Conservation (phyloP, 768 basidiomycete genomes). For the Pulveroboletus sp. region DNA sequence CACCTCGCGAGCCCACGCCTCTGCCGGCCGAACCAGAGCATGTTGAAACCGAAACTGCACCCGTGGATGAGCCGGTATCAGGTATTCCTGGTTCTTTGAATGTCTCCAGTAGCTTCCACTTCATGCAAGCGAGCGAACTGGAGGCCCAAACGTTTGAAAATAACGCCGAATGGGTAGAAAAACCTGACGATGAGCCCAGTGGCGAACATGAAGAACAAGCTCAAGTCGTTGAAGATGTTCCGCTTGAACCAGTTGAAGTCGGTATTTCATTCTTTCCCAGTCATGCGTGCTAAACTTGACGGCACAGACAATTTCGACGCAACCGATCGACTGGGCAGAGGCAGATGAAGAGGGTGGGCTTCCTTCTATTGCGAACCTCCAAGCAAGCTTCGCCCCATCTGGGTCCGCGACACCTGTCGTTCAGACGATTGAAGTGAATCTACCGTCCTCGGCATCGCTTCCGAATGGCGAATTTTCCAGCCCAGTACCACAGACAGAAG, state of each 20-base stretch:
- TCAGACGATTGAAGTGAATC: slow-evolving; percentile 35
- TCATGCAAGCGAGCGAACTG: slow-evolving; percentile 81
- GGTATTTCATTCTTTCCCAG: slow-evolving; percentile 13
- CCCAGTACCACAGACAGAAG: slow-evolving; percentile 35
- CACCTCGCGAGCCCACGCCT: slow-evolving; percentile 34
- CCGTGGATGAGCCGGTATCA: slow-evolving; percentile 31
- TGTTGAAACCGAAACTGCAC: slow-evolving; percentile 29
- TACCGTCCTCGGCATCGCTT: slow-evolving; percentile 17
- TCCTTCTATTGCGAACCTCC: slow-evolving; percentile 73
- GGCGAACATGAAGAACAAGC: slow-evolving; percentile 15
- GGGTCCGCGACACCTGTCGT: slow-evolving; percentile 61
- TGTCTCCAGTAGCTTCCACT: slow-evolving; percentile 63
- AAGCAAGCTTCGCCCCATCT: slow-evolving; percentile 74
- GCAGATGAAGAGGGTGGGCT: slow-evolving; percentile 76
- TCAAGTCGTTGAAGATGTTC: slow-evolving; percentile 6
- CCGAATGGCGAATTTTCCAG: slow-evolving; percentile 21
- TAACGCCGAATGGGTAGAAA: slow-evolving; percentile 56
- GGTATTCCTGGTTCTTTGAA: slow-evolving; percentile 39
- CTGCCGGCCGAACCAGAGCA: slow-evolving; percentile 16
- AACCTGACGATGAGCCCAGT: slow-evolving; percentile 34
- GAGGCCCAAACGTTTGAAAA: slow-evolving; percentile 54
- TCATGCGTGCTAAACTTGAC: neutral
- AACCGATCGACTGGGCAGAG: slow-evolving; percentile 73
- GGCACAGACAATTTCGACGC: slow-evolving; percentile 19
- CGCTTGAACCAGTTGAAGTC: slow-evolving; percentile 29